A percentile compares a stretch with the other conserved stretches of the same genome.
Conservation (phyloP, 2,329 filamentous ascomycete species). For the Cytospora mali region DNA sequence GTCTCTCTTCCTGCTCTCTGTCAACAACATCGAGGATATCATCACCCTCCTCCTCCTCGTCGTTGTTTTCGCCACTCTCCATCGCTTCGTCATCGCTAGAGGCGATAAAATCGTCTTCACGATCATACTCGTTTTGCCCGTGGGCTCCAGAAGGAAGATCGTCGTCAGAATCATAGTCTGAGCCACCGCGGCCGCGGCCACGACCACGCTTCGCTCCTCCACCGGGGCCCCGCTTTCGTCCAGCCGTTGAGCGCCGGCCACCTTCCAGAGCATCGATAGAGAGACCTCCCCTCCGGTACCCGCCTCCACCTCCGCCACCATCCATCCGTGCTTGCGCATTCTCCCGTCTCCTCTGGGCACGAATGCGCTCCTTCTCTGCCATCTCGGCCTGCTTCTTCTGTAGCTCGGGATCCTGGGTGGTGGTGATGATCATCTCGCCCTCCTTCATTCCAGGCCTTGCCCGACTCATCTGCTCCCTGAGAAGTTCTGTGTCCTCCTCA, state of each 20-base stretch:
- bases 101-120: conserved; percentile 78
- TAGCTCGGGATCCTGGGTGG: conserved; percentile 74
- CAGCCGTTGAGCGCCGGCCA: conserved; percentile 50
- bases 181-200: conserved; percentile 52
- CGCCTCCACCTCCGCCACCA: conserved; percentile 52
- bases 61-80: conserved; percentile 48
- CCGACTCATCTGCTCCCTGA: conserved; percentile 66
- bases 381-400: conserved; percentile 73
- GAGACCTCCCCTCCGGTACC: conserved; percentile 57
- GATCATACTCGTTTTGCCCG: conserved; percentile 75
- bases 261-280: conserved; percentile 70
- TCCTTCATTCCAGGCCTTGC: conserved; percentile 49
- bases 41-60: conserved; percentile 56
- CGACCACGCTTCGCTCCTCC: conserved; percentile 35
- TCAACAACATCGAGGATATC: conserved; percentile 65
- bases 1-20: conserved; percentile 50
- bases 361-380: conserved; percentile 73
- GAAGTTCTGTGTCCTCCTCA: conserved; percentile 62
- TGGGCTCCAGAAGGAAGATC: conserved; percentile 64
- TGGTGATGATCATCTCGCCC: conserved; percentile 68
- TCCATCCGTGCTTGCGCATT: conserved; percentile 67
- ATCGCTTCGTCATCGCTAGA: conserved; percentile 69
- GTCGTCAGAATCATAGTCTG: conserved; percentile 78
- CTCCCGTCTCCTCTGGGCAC: conserved; percentile 66
- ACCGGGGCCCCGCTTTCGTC: conserved; percentile 57